phyloP scores from a whole-genome alignment of 148 eudicot species.

The Polygonum maritimum region DNA sequence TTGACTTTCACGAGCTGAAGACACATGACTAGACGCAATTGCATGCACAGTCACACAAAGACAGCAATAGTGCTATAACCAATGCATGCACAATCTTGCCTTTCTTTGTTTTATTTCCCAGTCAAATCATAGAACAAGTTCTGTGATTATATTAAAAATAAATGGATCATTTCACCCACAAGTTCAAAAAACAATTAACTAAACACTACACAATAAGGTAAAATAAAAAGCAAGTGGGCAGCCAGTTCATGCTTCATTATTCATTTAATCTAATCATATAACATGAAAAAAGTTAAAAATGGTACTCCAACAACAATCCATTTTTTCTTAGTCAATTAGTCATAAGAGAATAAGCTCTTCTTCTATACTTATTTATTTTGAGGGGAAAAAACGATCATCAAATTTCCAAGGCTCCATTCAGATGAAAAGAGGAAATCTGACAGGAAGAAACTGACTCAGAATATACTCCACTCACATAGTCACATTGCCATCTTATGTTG shows the following conservation, averaged over 20 bases:
- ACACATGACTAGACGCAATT: background rate
- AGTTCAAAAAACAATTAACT: background rate
- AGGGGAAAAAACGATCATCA: background rate
- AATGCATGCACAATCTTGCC: background rate
- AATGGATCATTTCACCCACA: background rate
- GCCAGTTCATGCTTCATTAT: background rate
- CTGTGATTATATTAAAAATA: background rate
- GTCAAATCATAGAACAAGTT: background rate
- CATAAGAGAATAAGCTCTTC: background rate
- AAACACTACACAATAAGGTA: background rate
- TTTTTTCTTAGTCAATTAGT: background rate
- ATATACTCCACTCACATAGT: background rate
- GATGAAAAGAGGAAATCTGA: background rate
- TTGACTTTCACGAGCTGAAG: background rate
- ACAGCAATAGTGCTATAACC: background rate
- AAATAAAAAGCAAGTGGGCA: background rate
- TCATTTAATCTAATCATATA: background rate
- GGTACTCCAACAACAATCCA: background rate
- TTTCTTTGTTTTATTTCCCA: background rate
- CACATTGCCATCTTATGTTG: background rate
- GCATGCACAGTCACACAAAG: background rate
- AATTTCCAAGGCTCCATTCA: background rate
- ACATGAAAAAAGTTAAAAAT: background rate
- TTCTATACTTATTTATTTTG: too few relatives aligned
- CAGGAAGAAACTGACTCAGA: slow-evolving; percentile 1